Percentiles rank a stretch among this genome's conserved stretches.
phyloP scores from a whole-genome alignment of 352 stramenopile species.

The Pythium grandisporangium region DNA sequence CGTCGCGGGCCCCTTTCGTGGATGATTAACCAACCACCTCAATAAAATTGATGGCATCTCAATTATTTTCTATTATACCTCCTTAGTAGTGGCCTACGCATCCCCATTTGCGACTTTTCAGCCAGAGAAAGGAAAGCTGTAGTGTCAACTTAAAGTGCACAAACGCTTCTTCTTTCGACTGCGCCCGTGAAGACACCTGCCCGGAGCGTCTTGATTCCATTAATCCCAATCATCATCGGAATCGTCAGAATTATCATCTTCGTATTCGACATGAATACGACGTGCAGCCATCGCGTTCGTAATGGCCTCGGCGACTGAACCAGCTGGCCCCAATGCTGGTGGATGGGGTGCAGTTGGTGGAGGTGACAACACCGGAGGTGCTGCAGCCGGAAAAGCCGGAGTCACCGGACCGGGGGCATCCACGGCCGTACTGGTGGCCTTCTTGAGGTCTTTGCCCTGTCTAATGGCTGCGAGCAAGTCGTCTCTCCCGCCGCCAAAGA shows the following conservation, averaged over 20 bases:
- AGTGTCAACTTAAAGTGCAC: too few relatives aligned
- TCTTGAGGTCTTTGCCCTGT: constrained; percentile 50
- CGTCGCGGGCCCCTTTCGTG: too few relatives aligned
- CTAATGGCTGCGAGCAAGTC: constrained; percentile 75
- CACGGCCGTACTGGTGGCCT: constrained; percentile 7
- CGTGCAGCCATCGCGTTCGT: constrained; percentile 71
- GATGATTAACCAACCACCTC: too few relatives aligned
- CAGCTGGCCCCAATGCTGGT: constrained; percentile 22
- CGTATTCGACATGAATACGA: constrained; percentile 76
- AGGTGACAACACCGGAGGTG: constrained; percentile 4
- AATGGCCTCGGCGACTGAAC: constrained; percentile 72
- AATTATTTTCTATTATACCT: too few relatives aligned
- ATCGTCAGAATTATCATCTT: constrained; percentile 55
- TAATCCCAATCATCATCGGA: constrained; percentile 81
- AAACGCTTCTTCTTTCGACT: too few relatives aligned
- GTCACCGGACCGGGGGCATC: background rate
- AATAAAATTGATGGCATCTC: too few relatives aligned
- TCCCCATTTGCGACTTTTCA: too few relatives aligned
- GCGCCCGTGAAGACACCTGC: too few relatives aligned
- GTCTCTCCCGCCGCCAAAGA: constrained; percentile 53
- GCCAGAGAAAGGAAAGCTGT: too few relatives aligned
- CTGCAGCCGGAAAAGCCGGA: constrained; percentile 4
- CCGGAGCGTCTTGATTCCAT: too few relatives aligned
- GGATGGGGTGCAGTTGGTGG: constrained; percentile 12
- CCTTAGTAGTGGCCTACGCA: too few relatives aligned